Evolutionary conservation across 2,329 filamentous ascomycete genomes (phyloP).

Genomic region (Penicillium sp.): DNA sequence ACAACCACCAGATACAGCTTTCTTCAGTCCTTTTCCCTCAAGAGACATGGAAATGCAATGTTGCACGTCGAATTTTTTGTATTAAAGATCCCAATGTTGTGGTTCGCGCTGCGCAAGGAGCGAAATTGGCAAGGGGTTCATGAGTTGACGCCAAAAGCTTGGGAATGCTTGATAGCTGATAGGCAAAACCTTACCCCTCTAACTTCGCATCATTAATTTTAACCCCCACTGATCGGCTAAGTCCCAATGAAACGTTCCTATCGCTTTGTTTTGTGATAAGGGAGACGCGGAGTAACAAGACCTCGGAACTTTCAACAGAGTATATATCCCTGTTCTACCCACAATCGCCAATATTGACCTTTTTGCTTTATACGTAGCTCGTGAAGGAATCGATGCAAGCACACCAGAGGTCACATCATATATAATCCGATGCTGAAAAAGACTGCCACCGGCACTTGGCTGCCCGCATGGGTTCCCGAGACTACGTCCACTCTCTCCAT

Average conservation of each 20-base stretch:
- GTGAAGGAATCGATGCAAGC: background rate
- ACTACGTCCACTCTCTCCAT: constrained; percentile 42
- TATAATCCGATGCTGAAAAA: constrained; percentile 35
- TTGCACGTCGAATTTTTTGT: background rate
- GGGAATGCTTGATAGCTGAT: background rate
- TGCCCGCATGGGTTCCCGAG: constrained; percentile 50
- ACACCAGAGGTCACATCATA: background rate
- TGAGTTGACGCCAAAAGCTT: background rate
- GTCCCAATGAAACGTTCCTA: background rate
- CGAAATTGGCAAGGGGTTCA: background rate
- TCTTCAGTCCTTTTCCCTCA: background rate
- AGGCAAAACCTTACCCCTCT: background rate
- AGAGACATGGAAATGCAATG: background rate
- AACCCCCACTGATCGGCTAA: background rate
- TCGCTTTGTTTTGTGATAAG: background rate
- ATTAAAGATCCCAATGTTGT: background rate
- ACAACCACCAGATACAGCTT: background rate
- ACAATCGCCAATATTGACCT: background rate
- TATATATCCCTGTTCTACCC: background rate
- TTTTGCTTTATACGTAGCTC: background rate
- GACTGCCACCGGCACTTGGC: constrained; percentile 47
- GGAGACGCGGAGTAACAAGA: background rate
- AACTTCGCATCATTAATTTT: background rate
- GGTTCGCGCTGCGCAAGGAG: background rate
- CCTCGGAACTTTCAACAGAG: background rate